Conservation (phyloP, 2,329 filamentous ascomycete genomes). For the Cladosporium cucumerinum region DNA sequence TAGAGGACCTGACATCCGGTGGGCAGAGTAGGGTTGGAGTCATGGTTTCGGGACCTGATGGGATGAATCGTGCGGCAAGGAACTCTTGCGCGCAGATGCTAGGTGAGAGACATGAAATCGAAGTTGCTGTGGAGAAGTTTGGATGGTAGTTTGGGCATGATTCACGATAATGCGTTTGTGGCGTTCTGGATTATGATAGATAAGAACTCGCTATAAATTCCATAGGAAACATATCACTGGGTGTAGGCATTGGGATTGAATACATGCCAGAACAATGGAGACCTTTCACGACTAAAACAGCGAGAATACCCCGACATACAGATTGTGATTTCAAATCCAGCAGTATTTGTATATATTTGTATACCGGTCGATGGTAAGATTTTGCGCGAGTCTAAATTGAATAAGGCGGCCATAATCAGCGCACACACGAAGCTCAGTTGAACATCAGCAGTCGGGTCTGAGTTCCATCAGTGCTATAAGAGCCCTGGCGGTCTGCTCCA, state of each 20-base stretch:
- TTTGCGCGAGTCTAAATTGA: neutral
- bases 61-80: constrained; percentile 57
- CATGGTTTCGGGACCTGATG: constrained; percentile 61
- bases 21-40: constrained; percentile 39
- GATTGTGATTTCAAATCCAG: neutral
- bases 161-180: neutral
- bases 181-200: neutral
- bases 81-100: constrained; percentile 55
- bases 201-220: neutral
- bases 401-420: neutral
- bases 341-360: no score
- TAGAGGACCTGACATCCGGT: constrained; percentile 33
- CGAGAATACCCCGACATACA: neutral
- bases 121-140: constrained; percentile 63
- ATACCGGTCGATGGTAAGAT: neutral
- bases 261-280: neutral
- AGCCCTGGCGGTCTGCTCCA: neutral
- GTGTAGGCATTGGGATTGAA: neutral
- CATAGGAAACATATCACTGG: neutral
- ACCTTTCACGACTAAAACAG: neutral
- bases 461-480: neutral
- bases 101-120: constrained; percentile 47
- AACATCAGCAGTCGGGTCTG: neutral
- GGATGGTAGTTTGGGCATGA: constrained; percentile 52
- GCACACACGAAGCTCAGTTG: neutral